Percentiles rank a stretch among this genome's conserved stretches.
Conservation (phyloP, 768 basidiomycete species). For the Mycena vitilis region DNA sequence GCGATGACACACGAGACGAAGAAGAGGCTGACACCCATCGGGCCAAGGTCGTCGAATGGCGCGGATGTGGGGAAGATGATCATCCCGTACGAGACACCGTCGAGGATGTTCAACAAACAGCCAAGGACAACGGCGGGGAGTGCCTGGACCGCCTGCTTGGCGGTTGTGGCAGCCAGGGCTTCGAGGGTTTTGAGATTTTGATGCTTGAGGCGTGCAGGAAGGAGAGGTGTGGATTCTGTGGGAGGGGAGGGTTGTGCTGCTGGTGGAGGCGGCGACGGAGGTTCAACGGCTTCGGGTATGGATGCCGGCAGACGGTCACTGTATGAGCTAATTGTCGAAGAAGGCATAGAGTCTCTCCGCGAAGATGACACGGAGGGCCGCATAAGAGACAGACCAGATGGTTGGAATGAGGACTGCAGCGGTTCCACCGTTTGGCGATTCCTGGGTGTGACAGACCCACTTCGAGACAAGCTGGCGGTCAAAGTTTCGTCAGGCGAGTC, state of each 20-base stretch:
- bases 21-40: constrained; percentile 95
- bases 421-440: constrained; percentile 3
- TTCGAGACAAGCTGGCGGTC: constrained; percentile 23
- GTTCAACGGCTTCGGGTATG: constrained; percentile 23
- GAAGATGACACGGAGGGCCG: constrained; percentile 39
- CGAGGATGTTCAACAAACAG: constrained; percentile 87
- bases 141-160: constrained; percentile 51
- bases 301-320: constrained; percentile 32
- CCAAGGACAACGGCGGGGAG: constrained; percentile 91
- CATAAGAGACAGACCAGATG: constrained; percentile 54
- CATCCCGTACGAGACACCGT: constrained; percentile 98
- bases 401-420: constrained; percentile 35
- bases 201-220: constrained; percentile 10
- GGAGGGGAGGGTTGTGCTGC: constrained; percentile 38
- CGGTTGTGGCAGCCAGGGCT: constrained; percentile 36
- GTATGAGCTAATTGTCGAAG: constrained; percentile 25
- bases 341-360: constrained; percentile 4
- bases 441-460: constrained; percentile 34
- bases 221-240: constrained; percentile 38
- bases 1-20: constrained; percentile 84
- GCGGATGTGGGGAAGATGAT: constrained; percentile 91
- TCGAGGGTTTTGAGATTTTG: constrained; percentile 29
- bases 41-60: constrained; percentile 83
- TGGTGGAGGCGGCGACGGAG: constrained; percentile 26
- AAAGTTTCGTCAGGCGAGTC: background rate